Base-by-base conservation (phyloP, 2,329 filamentous ascomycete species). In the Apiospora phragmitis region DNA sequence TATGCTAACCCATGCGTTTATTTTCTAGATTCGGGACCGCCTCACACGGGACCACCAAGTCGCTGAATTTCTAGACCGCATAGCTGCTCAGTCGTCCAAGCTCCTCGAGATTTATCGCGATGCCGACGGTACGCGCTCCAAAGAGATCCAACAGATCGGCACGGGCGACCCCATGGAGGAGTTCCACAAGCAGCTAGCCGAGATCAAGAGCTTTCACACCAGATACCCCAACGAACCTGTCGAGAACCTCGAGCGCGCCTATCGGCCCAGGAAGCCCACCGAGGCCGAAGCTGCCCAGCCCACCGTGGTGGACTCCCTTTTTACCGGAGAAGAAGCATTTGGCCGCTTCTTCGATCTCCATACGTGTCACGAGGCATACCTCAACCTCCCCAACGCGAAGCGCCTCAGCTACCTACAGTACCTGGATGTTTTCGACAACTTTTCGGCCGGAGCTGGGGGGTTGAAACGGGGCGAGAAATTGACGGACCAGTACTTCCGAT, bases 191-290 rank as follows among this genome's bases (percentile, higher is more conserved):
- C 93, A 97, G 78, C 84, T 97, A 21, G 86, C 89, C 70, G 89
- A 91, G 35, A 92, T 97, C 77, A 96, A 94, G 78, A 91, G 93
- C 66, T 97, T 97, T 79, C 95, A 99, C 81, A 89, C 92, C 71
- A 90, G 92, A 76, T 98, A 99, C 78, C 95, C 95, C 1, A 97
- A 97, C 82, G 94, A 98, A 80, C 94, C 93, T 41, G 93, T 97
- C 66, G 96, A 99, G 81, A 98, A 98, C 77, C 90, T 97, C 18
- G 97, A 99, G 83, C 90, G 92, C 75, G 93, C 95, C 45, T 99
- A 99, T 85, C 94, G 94, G 80, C 88, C 83, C 65, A 87, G 90
- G 78, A 89, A 88, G 71, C 84, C 87, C 55, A 88, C 87, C 16
- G 90, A 90, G 59, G 91, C 92, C 74, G 89, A 90, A 67, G 89